Evolutionary conservation across 1,284 basidiomycete species (phyloP).

Genomic region (Gymnopus androsaceus): DNA sequence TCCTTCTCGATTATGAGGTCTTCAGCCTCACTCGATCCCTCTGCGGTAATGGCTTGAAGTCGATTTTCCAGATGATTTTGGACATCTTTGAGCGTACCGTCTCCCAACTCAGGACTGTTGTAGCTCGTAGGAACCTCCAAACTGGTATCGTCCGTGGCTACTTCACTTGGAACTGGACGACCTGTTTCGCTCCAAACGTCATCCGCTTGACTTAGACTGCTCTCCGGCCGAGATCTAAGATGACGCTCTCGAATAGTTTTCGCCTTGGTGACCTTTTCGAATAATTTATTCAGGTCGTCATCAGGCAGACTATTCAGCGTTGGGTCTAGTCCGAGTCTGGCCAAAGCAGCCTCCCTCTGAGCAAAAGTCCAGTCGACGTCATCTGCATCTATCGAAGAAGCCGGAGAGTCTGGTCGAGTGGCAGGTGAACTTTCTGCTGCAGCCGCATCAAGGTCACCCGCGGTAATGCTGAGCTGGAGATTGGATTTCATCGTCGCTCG

Average conservation of each 20-base stretch:
- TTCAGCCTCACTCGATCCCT: conserved; percentile 71
- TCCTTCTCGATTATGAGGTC: conserved; percentile 87
- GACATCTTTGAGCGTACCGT: conserved; percentile 57
- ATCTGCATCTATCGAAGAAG: conserved; percentile 64
- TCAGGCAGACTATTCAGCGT: conserved; percentile 89
- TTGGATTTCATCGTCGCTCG: conserved; percentile 71
- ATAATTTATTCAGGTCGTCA: conserved; percentile 91
- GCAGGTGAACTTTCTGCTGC: conserved; percentile 41
- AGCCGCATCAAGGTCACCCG: conserved; percentile 59
- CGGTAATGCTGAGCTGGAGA: conserved; percentile 63
- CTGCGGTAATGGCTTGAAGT: conserved; percentile 66
- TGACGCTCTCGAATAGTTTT: conserved; percentile 84
- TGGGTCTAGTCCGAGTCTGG: conserved; percentile 81
- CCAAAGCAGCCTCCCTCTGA: conserved; percentile 86
- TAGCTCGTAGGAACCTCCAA: conserved; percentile 65
- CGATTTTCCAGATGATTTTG: conserved; percentile 74
- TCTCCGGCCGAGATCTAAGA: conserved; percentile 75
- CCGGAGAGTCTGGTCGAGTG: conserved; percentile 79
- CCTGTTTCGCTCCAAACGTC: conserved; percentile 84
- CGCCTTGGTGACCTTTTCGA: conserved; percentile 90
- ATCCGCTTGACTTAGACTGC: conserved; percentile 81
- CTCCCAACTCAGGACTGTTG: conserved; percentile 66
- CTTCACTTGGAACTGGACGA: conserved; percentile 71
- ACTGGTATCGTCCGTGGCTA: conserved; percentile 83
- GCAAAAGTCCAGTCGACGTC: conserved; percentile 95